phyloP scores from a whole-genome alignment of 257 asterid genomes.

The Solanum chiquidenum region DNA sequence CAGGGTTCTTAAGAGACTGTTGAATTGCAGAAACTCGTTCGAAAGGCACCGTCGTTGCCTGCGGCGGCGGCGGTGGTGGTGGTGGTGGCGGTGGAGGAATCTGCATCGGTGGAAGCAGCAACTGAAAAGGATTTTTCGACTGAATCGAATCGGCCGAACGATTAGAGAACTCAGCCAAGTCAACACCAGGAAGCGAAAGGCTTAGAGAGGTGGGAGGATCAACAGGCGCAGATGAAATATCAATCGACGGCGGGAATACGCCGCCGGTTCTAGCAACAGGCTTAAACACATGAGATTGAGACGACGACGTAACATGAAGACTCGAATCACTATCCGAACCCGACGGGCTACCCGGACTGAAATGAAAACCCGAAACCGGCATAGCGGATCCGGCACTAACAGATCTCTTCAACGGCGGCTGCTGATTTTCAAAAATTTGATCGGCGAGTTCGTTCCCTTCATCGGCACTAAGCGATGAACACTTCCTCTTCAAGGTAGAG shows the following conservation, averaged over 20 bases:
- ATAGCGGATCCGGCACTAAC: constrained; percentile 65
- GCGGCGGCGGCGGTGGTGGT: constrained; percentile 3
- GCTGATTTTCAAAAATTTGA: constrained; percentile 1
- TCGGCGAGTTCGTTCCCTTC: constrained; percentile 20
- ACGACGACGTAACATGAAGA: constrained; percentile 18
- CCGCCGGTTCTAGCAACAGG: constrained; percentile 44
- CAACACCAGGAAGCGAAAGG: constrained; percentile 77
- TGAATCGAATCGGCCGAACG: constrained; percentile 16
- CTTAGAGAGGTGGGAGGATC: constrained; percentile 69
- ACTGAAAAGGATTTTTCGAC: constrained; percentile 7
- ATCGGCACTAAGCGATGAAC: constrained; percentile 44
- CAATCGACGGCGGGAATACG: constrained; percentile 21
- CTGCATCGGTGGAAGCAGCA: constrained; percentile 1
- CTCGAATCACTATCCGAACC: constrained; percentile 75
- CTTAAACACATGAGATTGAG: constrained; percentile 21
- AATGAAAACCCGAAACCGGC: constrained; percentile 27
- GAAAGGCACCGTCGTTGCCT: neutral
- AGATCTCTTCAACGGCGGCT: constrained; percentile 64
- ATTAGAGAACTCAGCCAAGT: constrained; percentile 14
- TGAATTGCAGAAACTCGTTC: neutral
- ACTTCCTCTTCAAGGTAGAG: constrained; percentile 80
- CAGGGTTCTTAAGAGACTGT: neutral
- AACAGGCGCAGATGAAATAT: constrained; percentile 18
- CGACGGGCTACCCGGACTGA: constrained; percentile 68
- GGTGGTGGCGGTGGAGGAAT: constrained; percentile 6